Evolutionary conservation across 768 basidiomycete genomes (phyloP).

Genomic region (Mycena vitilis): DNA sequence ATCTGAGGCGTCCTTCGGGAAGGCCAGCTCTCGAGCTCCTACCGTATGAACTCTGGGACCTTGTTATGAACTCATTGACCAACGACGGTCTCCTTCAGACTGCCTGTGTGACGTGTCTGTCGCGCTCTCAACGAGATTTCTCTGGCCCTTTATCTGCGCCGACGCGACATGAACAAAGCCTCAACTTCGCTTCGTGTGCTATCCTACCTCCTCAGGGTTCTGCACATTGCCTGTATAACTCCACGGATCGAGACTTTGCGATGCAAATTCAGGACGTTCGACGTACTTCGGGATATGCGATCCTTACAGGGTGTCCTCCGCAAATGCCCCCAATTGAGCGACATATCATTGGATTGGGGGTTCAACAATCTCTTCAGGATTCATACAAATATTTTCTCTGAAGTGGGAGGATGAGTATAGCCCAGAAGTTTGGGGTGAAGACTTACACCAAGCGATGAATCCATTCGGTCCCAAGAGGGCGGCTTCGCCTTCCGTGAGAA

Average conservation of each 20-base stretch:
- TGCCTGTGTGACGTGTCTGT: conserved; percentile 12
- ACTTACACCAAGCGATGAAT: too few species aligned
- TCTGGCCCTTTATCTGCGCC: neutral
- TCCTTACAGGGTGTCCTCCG: neutral
- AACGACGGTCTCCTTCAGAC: conserved; percentile 9
- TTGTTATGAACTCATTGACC: neutral
- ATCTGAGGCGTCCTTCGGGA: too few species aligned
- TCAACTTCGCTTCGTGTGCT: neutral
- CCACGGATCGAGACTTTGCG: neutral
- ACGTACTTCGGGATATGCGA: neutral
- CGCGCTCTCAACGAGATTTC: conserved; percentile 11
- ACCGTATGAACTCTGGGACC: conserved; percentile 15
- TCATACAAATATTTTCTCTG: neutral
- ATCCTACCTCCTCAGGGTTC: neutral
- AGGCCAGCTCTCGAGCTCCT: neutral
- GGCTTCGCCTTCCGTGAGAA: too few species aligned
- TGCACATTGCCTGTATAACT: conserved; percentile 1
- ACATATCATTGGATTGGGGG: neutral
- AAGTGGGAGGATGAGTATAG: too few species aligned
- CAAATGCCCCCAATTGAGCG: neutral
- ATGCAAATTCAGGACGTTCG: neutral
- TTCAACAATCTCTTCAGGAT: neutral
- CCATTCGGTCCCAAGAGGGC: too few species aligned
- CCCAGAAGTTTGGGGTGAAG: too few species aligned
- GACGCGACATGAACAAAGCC: neutral